These are phyloP conservation scores for Pseudogymnoascus sp. DNA, from an alignment of 2,329 filamentous ascomycete species.

Conservation along the genomic window DNA sequence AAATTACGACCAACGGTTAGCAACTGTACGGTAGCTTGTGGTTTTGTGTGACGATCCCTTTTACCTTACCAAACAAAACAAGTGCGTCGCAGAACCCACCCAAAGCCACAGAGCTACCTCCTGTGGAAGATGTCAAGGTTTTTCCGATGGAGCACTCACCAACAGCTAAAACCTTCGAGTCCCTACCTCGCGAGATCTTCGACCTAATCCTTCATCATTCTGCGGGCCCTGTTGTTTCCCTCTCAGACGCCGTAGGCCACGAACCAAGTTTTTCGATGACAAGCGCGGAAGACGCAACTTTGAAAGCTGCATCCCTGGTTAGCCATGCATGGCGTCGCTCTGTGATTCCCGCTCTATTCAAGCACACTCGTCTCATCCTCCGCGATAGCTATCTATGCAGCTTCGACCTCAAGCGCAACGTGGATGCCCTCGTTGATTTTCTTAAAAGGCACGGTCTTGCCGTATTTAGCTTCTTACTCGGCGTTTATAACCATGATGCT, in stretches of 20 bases:
- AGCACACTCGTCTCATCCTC: slow-evolving; percentile 37
- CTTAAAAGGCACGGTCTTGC: background rate
- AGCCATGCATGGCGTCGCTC: slow-evolving; percentile 45
- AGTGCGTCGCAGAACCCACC: background rate
- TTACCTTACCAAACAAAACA: background rate
- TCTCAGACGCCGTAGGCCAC: slow-evolving; percentile 37
- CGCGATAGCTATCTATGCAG: background rate
- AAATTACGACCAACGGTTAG: background rate
- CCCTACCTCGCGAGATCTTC: slow-evolving; percentile 54
- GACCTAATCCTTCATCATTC: slow-evolving; percentile 49
- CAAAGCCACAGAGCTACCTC: background rate
- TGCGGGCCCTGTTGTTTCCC: slow-evolving; percentile 41
- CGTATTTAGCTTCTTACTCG: background rate
- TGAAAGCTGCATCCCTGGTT: slow-evolving; percentile 50
- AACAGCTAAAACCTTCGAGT: slow-evolving; percentile 16
- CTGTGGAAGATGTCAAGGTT: no score
- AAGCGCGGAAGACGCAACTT: slow-evolving; percentile 28
- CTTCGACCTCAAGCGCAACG: background rate
- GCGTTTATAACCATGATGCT: background rate
- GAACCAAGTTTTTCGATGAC: slow-evolving; percentile 40
- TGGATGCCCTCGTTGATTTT: background rate
- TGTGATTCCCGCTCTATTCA: slow-evolving; percentile 49
- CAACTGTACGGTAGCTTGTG: background rate
- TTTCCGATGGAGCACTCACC: background rate
- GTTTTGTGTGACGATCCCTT: background rate